phyloP scores from a whole-genome alignment of 805 yeast genomes.

The Jamesozyma piceae region DNA sequence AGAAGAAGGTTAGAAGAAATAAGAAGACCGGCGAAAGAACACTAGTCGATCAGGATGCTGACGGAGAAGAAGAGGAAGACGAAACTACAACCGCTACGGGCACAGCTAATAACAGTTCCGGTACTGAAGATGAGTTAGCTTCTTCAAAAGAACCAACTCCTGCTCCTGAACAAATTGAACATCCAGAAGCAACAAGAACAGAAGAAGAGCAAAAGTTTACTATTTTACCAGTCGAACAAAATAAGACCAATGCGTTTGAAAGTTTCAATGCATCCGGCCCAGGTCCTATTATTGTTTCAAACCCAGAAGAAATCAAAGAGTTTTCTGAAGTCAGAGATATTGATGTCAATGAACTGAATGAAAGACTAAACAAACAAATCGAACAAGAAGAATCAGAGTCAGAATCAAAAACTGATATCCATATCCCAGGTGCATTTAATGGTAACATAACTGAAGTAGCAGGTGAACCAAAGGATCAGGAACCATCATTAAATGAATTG shows the following conservation, averaged over 20 bases:
- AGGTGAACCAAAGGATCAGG: not conserved
- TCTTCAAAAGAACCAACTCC: constrained; percentile 15
- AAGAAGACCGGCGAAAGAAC: constrained; percentile 35
- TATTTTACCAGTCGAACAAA: constrained; percentile 37
- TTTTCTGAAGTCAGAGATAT: constrained; percentile 49
- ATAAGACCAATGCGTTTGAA: constrained; percentile 31
- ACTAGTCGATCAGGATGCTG: constrained; percentile 22
- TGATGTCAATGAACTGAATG: constrained; percentile 52
- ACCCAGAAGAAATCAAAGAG: constrained; percentile 57
- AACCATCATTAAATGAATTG: too few relatives aligned
- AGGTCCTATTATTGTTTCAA: constrained; percentile 46
- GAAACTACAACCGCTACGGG: not conserved
- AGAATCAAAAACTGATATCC: not conserved
- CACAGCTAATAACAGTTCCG: constrained; percentile 3
- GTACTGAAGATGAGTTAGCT: constrained; percentile 4
- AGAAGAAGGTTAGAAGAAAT: constrained; percentile 13
- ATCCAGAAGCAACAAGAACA: constrained; percentile 11
- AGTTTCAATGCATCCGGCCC: constrained; percentile 46
- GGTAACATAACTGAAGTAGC: not conserved
- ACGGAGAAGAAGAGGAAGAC: constrained; percentile 13
- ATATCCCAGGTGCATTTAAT: not conserved
- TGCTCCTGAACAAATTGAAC: constrained; percentile 10
- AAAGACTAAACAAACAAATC: constrained; percentile 24
- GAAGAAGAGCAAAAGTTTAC: constrained; percentile 20
- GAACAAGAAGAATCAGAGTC: constrained; percentile 6